Conservation (phyloP, 306 rosid genomes). For the Calophaca sinica region DNA sequence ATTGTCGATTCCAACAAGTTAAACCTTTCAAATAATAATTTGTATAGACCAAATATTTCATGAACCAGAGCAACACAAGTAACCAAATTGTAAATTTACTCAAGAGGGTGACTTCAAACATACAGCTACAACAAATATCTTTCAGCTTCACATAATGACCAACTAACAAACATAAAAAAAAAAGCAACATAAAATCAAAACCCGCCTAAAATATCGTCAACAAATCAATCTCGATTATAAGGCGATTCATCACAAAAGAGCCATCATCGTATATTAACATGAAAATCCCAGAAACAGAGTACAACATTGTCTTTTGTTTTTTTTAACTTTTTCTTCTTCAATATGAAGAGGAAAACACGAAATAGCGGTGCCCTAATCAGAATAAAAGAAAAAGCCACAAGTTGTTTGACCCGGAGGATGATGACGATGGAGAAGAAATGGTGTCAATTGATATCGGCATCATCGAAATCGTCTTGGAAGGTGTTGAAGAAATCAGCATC, state of each 20-base stretch:
- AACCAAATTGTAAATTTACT: not conserved
- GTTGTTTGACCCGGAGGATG: not conserved
- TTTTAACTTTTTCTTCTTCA: not conserved
- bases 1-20: not conserved
- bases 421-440: not conserved
- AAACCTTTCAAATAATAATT: not conserved
- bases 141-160: no score
- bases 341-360: not conserved
- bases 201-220: no score
- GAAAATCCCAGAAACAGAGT: conserved; percentile 15
- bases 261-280: conserved; percentile 14
- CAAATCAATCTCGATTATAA: no score
- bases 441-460: conserved; percentile 70
- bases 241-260: not conserved
- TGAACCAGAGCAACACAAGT: not conserved
- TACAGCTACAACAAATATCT: not conserved
- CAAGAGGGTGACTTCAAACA: not conserved
- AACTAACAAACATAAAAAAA: no score
- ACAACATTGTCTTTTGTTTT: not conserved
- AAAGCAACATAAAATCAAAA: no score
- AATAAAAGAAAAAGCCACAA: not conserved
- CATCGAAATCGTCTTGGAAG: conserved; percentile 86
- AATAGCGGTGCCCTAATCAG: not conserved
- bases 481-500: conserved; percentile 84
- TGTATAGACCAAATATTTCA: not conserved